Base-by-base conservation (phyloP, 768 basidiomycete genomes). In the Lactifluus hygrophoroides region DNA sequence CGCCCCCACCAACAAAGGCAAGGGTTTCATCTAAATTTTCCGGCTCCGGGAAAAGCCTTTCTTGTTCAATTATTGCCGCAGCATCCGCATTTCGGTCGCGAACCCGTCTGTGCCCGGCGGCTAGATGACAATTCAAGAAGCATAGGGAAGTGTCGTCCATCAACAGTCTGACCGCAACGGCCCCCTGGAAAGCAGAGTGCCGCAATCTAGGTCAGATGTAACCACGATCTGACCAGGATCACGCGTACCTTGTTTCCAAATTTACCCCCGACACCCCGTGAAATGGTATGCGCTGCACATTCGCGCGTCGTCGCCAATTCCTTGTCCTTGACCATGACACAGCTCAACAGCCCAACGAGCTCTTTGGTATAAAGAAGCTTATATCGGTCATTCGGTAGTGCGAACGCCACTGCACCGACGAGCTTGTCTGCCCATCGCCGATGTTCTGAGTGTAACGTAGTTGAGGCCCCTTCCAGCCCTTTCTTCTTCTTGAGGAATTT, bases 51-150 rank as follows among this genome's bases (percentile, higher is more conserved):
- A 94, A 86, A 3, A 93, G 76, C 1, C 79, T 70, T 53, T 84
- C 84, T 60, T 89, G 87, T 65, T 98, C 95, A 58, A 97, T 72
- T 58, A 98, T 88, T 0, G 84, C 86, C 6, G 88, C 85, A 11
- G 94, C 75, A 70, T 99, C 95, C 3, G 86, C 83, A 65, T 96
- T 96, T 17, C 95, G 80, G 60, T 88, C 78, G 1, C 88, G 80
- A 17, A 88, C 80, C 50, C 88, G 87, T 56, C 81, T 80, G 66
- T 97, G 94, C 1, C 95, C 95, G 6, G 92, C 91, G n/a, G 94
- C 95, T 58, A 99, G 80, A 76, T 99, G 95, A 64, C 90, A 93
- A 72, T 99, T 99, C 74, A 98, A 83, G 66, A 96, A 88, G 72
- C 95, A 98, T 14, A 97, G 69, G 0, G 91, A 94, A 1, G 94